phyloP scores from a whole-genome alignment of 768 basidiomycete species.

The Mycena alexandri region DNA sequence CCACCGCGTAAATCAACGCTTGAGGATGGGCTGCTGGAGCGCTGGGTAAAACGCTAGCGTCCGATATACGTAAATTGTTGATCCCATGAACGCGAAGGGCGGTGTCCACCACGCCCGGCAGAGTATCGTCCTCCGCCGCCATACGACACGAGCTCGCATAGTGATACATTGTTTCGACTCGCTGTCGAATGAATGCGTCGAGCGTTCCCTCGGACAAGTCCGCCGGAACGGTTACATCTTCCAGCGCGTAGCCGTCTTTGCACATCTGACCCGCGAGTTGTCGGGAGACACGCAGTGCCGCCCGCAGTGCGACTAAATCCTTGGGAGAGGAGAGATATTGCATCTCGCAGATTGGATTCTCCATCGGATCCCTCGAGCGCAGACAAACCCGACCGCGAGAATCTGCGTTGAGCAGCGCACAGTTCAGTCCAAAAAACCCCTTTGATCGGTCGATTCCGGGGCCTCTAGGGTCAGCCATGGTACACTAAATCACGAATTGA shows the following conservation, averaged over 20 bases:
- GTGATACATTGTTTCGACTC: slow-evolving; percentile 62
- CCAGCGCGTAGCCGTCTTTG: slow-evolving; percentile 8
- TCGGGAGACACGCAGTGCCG: slow-evolving; percentile 12
- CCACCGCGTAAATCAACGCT: slow-evolving; percentile 27
- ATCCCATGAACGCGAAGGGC: slow-evolving; percentile 60
- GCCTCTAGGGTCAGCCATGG: slow-evolving; percentile 17
- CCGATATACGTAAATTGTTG: slow-evolving; percentile 56
- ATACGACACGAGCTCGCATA: slow-evolving; percentile 60
- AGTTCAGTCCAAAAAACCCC: slow-evolving; percentile 19
- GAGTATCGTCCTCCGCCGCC: slow-evolving; percentile 50
- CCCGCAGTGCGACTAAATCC: slow-evolving; percentile 14
- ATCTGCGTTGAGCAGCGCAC: slow-evolving; percentile 7
- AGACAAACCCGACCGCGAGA: slow-evolving; percentile 5
- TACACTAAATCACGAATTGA: background rate
- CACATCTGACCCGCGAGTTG: slow-evolving; percentile 21
- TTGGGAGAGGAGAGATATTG: background rate
- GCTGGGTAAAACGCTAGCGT: slow-evolving; percentile 55
- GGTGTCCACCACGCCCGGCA: slow-evolving; percentile 59
- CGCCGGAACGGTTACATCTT: background rate
- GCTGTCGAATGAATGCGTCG: slow-evolving; percentile 52
- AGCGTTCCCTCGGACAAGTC: slow-evolving; percentile 50
- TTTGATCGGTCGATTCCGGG: slow-evolving; percentile 16
- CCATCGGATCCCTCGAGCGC: slow-evolving; percentile 14
- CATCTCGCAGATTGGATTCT: slow-evolving; percentile 18
- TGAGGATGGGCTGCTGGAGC: slow-evolving; percentile 24